Conservation (phyloP, 768 basidiomycete species). For the Amanita subjunquillea region DNA sequence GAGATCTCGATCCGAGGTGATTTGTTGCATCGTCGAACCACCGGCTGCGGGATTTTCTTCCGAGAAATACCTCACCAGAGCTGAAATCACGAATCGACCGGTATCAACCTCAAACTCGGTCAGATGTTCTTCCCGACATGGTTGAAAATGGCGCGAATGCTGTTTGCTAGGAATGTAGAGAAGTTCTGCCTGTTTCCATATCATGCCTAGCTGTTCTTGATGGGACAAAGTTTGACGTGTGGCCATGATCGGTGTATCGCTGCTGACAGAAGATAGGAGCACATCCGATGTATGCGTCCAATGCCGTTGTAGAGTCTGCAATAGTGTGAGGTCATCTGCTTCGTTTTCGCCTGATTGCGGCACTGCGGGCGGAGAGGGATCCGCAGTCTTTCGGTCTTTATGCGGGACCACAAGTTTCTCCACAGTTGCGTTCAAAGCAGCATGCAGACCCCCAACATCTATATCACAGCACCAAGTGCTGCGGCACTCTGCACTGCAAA, state of each 20-base stretch:
- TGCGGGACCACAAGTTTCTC: not conserved
- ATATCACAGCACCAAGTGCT: conserved; percentile 22
- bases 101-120: conserved; percentile 48
- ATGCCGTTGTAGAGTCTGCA: not conserved
- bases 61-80: conserved; percentile 32
- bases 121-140: conserved; percentile 17
- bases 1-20: not conserved
- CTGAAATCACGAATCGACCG: conserved; percentile 45
- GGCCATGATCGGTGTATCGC: not conserved
- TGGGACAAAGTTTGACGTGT: not conserved
- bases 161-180: not conserved
- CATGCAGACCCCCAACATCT: conserved; percentile 3
- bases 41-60: conserved; percentile 18
- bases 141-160: not conserved
- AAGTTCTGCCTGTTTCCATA: conserved; percentile 3
- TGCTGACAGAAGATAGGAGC: not conserved
- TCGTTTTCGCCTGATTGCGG: not conserved
- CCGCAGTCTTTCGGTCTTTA: not conserved
- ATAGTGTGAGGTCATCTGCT: not conserved
- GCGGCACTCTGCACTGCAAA: conserved; percentile 43
- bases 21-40: conserved; percentile 8
- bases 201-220: conserved; percentile 3
- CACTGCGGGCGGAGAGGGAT: not conserved
- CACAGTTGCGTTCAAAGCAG: not conserved
- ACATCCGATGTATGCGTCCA: not conserved